These are phyloP conservation scores for Podospora appendiculata DNA, from an alignment of 495 filamentous ascomycete species.

Conservation along the genomic window DNA sequence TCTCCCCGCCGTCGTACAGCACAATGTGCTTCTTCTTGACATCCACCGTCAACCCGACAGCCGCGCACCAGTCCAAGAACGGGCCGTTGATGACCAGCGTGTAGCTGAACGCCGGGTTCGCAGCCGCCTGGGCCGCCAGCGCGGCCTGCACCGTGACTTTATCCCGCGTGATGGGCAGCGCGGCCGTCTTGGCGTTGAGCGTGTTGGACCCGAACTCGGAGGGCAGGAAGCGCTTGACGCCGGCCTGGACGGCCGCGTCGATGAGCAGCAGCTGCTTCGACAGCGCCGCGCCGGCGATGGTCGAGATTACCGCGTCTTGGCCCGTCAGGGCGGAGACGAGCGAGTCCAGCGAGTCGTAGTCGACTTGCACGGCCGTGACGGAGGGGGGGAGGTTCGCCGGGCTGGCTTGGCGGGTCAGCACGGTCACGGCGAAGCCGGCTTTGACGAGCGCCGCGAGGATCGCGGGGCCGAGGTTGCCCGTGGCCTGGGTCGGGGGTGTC, in stretches of 20 bases:
- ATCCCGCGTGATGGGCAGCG: slow-evolving; percentile 31
- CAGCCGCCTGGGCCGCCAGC: slow-evolving; percentile 21
- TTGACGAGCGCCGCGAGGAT: slow-evolving; percentile 40
- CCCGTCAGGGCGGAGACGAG: slow-evolving; percentile 40
- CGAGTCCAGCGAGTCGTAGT: slow-evolving; percentile 44
- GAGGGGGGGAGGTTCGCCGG: slow-evolving; percentile 23
- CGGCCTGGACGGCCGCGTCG: slow-evolving; percentile 53
- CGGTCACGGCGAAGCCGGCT: slow-evolving; percentile 41
- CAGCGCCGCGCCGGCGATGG: slow-evolving; percentile 27
- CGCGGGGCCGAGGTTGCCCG: slow-evolving; percentile 41
- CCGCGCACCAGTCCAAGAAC: slow-evolving; percentile 34
- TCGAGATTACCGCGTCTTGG: slow-evolving; percentile 48
- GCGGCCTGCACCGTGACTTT: slow-evolving; percentile 36
- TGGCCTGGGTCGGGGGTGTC: slow-evolving; percentile 25
- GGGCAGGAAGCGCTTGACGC: slow-evolving; percentile 23
- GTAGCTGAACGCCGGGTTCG: slow-evolving; percentile 33
- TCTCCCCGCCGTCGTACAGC: slow-evolving; percentile 42
- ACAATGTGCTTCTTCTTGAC: slow-evolving; percentile 24
- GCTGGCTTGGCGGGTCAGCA: slow-evolving; percentile 36
- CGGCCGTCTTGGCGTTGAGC: slow-evolving; percentile 16
- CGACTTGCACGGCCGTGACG: slow-evolving; percentile 39
- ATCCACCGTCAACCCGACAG: slow-evolving; percentile 24
- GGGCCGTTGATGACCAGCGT: slow-evolving; percentile 35
- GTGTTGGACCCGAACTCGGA: slow-evolving; percentile 49
- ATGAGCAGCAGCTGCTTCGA: slow-evolving; percentile 40